Base-by-base conservation (phyloP, 2,329 filamentous ascomycete genomes). In the Emergomyces orientalis region DNA sequence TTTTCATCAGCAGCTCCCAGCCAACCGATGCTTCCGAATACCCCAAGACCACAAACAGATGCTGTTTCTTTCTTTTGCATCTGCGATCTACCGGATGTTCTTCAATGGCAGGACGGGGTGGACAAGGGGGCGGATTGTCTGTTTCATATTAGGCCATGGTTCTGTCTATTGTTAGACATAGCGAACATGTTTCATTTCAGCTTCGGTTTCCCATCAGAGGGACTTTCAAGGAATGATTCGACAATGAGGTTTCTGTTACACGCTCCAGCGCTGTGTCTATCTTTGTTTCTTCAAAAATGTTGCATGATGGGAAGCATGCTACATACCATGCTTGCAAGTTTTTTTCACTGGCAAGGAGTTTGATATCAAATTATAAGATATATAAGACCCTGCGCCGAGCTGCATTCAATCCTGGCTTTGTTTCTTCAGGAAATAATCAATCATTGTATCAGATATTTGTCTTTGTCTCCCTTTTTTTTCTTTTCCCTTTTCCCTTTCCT, bases 11-110 rank as follows among this genome's bases (percentile, higher is more conserved):
- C 54, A 56, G 2, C 54, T 56, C 54, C 19, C 54, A 41, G 34
- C 54, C 54, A 56, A 56, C 54, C 54, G 34, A 56, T 41, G 34
- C 34, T 2, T 6, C 9, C 11, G 5, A 1, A 37, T 13, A 37
- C 32, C n/a, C 54, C 54, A 19, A 17, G 32, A 56, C n/a, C 34
- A 27, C 54, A 56, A 27, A 56, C 54, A 25, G 34, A n/a, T 17
- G 1, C 19, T 56, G 54, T 56, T 55, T 56, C 55, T 64, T 61
- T 62, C 27, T 63, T 64, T 55, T 27, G 56, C 59, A 43, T 61
- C 59, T 62, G 54, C 51, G 17, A 55, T 34, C 30, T 34, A 3
- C 32, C 27, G 3, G 51, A 22, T 55, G 51, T 34, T 22, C 51
- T 22, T 34, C 30, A 34, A 30, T 34, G 19, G 51, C n/a, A 9